A percentile compares a stretch with the other conserved stretches of the same genome.
phyloP scores from a whole-genome alignment of 2,329 filamentous ascomycete species.

The Arthroderma uncinatum region DNA sequence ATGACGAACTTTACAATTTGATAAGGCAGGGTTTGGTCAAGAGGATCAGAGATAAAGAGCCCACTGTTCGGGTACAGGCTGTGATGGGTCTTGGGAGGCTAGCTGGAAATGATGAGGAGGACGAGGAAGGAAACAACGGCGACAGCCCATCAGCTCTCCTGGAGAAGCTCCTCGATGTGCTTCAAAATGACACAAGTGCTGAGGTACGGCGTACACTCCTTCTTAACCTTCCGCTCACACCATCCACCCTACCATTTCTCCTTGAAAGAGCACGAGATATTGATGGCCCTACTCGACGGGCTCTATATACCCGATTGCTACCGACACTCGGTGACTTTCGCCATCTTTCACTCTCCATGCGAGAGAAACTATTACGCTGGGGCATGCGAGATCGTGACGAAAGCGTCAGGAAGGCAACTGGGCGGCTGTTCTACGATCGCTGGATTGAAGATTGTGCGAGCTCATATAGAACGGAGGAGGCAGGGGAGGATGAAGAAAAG shows the following conservation, averaged over 20 bases:
- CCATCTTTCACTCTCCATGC: constrained; percentile 81
- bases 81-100: constrained; percentile 80
- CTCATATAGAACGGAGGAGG: constrained; percentile 46
- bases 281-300: constrained; percentile 70
- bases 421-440: constrained; percentile 79
- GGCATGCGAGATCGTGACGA: constrained; percentile 89
- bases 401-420: constrained; percentile 82
- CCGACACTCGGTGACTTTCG: constrained; percentile 89
- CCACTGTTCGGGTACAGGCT: constrained; percentile 82
- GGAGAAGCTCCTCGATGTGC: constrained; percentile 71
- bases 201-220: constrained; percentile 84
- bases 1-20: constrained; percentile 79
- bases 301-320: constrained; percentile 75
- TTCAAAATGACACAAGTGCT: constrained; percentile 88
- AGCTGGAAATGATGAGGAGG: constrained; percentile 58
- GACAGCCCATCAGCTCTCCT: constrained; percentile 54
- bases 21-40: constrained; percentile 69
- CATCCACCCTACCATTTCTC: constrained; percentile 71
- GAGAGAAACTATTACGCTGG: constrained; percentile 92
- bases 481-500: constrained; percentile 27
- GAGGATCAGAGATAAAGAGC: constrained; percentile 85
- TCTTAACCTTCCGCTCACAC: constrained; percentile 77
- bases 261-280: constrained; percentile 84
- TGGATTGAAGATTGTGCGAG: constrained; percentile 95
- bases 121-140: constrained; percentile 60